Evolutionary conservation across 345 rosid genomes (phyloP), one percentile per base, ranked within the genome.

Genomic region (Cardamine chenopodiifolia): DNA sequence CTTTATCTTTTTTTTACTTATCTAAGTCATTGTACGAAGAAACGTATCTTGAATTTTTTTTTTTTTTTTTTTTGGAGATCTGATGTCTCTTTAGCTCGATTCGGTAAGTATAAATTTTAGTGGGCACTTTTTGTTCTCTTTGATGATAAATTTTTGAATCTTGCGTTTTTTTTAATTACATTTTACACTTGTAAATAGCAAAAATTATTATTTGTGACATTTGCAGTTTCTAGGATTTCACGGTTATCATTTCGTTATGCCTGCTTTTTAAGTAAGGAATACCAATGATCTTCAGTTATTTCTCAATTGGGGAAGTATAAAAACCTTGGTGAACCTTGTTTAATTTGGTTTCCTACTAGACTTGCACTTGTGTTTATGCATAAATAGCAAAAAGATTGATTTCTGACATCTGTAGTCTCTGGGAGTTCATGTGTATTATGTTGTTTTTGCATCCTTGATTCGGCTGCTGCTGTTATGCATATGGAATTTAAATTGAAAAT

Each of bases 361-460:
- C 32, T 62, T 62, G 40, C 40, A 35, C 19, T 48, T 48, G 10
- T 32, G 19, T 13, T 55, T 40, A 28, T 62, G 49, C 18, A 17
- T 47, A 53, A 67, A 23, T 25, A 31, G 20, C 18, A 20, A 15
- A 48, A 58, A 23, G 34, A 44, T 44, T 34, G 44, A 9, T 44
- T 58, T 44, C 9, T 50, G 68, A 5, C 18, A n/a, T 35, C 9
- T 45, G 18, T 32, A 37, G 52, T 40, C 44, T 73, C 55, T 19
- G 32, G n/a, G 62, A 52, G 39, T 56, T 65, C 42, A 8, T 32
- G 67, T 61, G 54, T 67, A 37, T 57, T 11, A 14, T 45, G 25
- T 64, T 2, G 23, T 48, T 48, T 22, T 57, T 75, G 73, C 18
- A 50, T 47, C 37, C 31, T 44, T 45, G 66, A 55, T 47, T 62